Base-by-base conservation (phyloP, 2,329 filamentous ascomycete species). In the Trichoderma harzianum region DNA sequence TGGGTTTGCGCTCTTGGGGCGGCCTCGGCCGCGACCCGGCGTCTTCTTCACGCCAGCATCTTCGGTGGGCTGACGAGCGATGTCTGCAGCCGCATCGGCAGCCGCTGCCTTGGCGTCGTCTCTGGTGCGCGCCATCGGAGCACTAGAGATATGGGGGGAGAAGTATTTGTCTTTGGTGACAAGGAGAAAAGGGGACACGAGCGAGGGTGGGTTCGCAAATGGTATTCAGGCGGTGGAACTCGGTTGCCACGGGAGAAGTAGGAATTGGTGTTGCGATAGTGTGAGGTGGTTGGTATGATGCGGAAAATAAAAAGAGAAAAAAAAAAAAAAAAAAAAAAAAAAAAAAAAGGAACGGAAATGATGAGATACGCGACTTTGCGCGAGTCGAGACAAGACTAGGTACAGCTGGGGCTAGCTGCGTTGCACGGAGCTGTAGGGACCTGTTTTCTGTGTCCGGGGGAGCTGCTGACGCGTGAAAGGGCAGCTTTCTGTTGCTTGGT, bases 11-110 rank as follows among this genome's bases (percentile, higher is more conserved):
- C 81, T 81, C 68, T 79, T 82, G 39, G 84, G 84, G 53, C 84
- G 83, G 61, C 84, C 85, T 24, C 82, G 83, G 21, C 82, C 82
- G 3, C 83, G 80, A 60, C 84, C 83, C 4, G 82, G 78, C 1
- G 74, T 71, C 77, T 83, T 84, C 73, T 78, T 77, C 36, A 83
- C 75, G 63, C 81, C 83, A 67, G 36, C 43, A 24, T 80, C 81
- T 47, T 51, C 16, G 55, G 66, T 61, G 34, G 36, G 26, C 39
- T 61, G 65, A 18, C 21, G 65, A 16, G 55, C 11, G 28, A 61
- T 51, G 76, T 84, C 83, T 64, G 80, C 79, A 16, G 81, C 80
- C 21, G 82, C 79, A 36, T 82, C 82, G n/a, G 51, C 62, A 53
- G 74, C 67, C 21, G 78, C 62, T 16, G 74, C 74, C 47, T 75